These are phyloP conservation scores for Verbena officinalis DNA, from an alignment of 257 asterid species.

Conservation along the genomic window DNA sequence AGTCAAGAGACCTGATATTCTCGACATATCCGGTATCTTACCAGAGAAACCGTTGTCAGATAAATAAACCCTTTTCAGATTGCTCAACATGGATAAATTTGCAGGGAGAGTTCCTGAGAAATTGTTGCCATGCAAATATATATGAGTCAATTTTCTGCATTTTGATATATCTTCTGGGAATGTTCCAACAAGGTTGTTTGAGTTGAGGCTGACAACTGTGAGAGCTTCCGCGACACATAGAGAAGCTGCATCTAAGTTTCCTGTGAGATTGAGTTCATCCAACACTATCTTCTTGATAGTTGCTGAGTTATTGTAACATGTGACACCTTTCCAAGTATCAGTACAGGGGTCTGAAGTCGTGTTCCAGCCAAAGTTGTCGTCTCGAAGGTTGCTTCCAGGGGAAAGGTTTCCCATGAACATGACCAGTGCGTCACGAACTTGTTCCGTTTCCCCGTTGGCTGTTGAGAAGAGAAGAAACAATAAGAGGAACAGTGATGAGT, in stretches of 20 bases:
- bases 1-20: conserved; percentile 64
- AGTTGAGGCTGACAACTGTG: conserved; percentile 57
- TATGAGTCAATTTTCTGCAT: conserved; percentile 55
- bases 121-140: conserved; percentile 50
- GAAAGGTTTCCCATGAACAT: conserved; percentile 53
- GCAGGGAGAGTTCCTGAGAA: conserved; percentile 55
- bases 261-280: conserved; percentile 47
- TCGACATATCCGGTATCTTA: conserved; percentile 53
- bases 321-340: conserved; percentile 59
- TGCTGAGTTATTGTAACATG: conserved; percentile 34
- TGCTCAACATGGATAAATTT: conserved; percentile 48
- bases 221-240: conserved; percentile 47
- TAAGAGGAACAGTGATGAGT: conserved; percentile 2
- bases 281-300: conserved; percentile 57
- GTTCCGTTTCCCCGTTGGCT: conserved; percentile 49
- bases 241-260: conserved; percentile 50
- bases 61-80: conserved; percentile 52
- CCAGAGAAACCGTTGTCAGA: conserved; percentile 65
- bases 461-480: conserved; percentile 27
- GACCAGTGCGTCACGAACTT: conserved; percentile 48
- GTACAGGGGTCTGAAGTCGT: conserved; percentile 64
- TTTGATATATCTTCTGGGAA: conserved; percentile 54
- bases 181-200: conserved; percentile 46
- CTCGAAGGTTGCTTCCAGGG: conserved; percentile 32
- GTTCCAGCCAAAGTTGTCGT: conserved; percentile 65